A percentile compares a stretch with the other conserved stretches of the same genome.
Conservation (phyloP, 106 monocot genomes). For the Phalaenopsis aphrodite region DNA sequence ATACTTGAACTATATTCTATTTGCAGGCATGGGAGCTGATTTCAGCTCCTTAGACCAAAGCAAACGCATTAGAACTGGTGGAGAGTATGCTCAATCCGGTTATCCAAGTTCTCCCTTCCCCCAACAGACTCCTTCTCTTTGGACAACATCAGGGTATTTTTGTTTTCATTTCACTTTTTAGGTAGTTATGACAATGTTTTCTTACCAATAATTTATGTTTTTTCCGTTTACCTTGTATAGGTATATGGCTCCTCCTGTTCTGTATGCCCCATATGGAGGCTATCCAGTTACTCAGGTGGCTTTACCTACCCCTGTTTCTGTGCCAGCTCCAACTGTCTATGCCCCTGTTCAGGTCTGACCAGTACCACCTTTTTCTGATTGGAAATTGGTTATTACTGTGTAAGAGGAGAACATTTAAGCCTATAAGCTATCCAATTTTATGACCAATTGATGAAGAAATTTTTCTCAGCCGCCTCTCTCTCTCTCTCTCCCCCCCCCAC, state of each 20-base stretch:
- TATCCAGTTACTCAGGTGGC: conserved; percentile 62
- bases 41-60: conserved; percentile 73
- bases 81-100: conserved; percentile 61
- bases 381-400: too few species aligned
- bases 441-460: too few species aligned
- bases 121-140: conserved; percentile 67
- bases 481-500: too few species aligned
- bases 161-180: neutral
- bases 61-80: conserved; percentile 83
- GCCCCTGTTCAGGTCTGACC: conserved; percentile 69
- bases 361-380: neutral
- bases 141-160: conserved; percentile 71
- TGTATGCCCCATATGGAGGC: conserved; percentile 80
- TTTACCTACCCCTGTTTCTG: conserved; percentile 56
- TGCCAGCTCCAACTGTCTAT: conserved; percentile 64
- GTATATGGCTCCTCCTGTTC: conserved; percentile 65
- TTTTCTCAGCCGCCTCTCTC: too few species aligned
- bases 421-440: too few species aligned
- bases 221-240: conserved; percentile 20
- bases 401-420: too few species aligned
- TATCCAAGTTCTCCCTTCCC: conserved; percentile 63
- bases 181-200: neutral
- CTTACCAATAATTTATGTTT: neutral
- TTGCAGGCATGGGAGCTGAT: conserved; percentile 66
- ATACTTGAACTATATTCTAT: neutral